Percentiles rank a stretch among this genome's conserved stretches.
Conservation (phyloP, 768 basidiomycete species). For the Clitopilus passeckerianus region DNA sequence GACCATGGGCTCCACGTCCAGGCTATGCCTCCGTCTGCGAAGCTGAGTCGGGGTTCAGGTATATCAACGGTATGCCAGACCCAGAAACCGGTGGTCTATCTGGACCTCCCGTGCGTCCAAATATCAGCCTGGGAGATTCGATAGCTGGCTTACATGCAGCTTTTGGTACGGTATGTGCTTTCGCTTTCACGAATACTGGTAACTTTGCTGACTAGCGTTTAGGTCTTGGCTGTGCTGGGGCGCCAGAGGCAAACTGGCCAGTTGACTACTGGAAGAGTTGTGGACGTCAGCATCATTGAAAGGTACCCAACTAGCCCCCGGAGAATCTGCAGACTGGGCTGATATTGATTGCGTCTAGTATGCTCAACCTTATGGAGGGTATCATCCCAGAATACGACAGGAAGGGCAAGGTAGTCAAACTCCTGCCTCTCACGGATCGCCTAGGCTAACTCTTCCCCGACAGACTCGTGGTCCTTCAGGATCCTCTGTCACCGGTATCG, state of each 20-base stretch:
- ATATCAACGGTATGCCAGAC: constrained; percentile 66
- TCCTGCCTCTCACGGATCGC: too few relatives aligned
- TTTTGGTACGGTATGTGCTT: constrained; percentile 55
- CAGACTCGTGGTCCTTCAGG: constrained; percentile 70
- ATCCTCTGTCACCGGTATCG: constrained; percentile 71
- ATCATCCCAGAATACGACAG: constrained; percentile 74
- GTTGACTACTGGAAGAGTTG: constrained; percentile 40
- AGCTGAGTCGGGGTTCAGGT: constrained; percentile 70
- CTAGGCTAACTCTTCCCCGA: too few relatives aligned
- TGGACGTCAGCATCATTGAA: constrained; percentile 76
- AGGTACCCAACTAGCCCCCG: constrained; percentile 34
- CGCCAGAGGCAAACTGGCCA: constrained; percentile 31
- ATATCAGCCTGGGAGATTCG: constrained; percentile 70
- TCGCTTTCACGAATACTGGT: too few relatives aligned
- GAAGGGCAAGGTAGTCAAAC: constrained; percentile 48
- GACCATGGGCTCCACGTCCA: constrained; percentile 66
- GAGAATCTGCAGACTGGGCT: not conserved
- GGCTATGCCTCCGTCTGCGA: constrained; percentile 76
- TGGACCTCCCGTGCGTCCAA: constrained; percentile 65
- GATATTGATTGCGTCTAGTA: constrained; percentile 29
- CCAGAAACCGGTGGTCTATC: constrained; percentile 43
- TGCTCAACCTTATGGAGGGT: constrained; percentile 76
- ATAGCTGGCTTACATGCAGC: constrained; percentile 70
- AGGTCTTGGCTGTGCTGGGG: constrained; percentile 59
- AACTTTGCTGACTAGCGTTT: not conserved